Conservation (phyloP, 495 filamentous ascomycete species). For the Hyaloscypha finlandica region DNA sequence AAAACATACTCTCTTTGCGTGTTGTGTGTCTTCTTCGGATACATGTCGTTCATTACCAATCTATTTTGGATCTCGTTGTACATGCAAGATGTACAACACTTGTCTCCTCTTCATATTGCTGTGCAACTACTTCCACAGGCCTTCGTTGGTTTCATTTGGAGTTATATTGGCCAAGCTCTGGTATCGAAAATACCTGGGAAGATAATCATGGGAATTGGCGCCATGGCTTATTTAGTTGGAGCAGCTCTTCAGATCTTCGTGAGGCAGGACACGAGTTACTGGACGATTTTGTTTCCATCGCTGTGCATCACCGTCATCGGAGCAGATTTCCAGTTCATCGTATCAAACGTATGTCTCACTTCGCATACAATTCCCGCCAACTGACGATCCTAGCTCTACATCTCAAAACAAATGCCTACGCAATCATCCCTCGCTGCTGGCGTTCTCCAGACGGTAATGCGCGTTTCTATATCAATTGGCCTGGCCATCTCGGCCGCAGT, state of each 20-base stretch:
- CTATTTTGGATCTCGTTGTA: constrained; percentile 43
- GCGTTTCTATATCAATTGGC: constrained; percentile 40
- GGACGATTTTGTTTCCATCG: constrained; percentile 39
- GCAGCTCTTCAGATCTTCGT: constrained; percentile 40
- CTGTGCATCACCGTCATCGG: constrained; percentile 40
- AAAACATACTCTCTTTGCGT: constrained; percentile 39
- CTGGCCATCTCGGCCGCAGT: constrained; percentile 39
- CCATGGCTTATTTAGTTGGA: constrained; percentile 33
- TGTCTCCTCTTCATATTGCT: constrained; percentile 37
- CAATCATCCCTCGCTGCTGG: constrained; percentile 41
- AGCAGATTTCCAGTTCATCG: constrained; percentile 43
- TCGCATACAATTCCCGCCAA: background rate
- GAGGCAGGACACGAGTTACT: constrained; percentile 37
- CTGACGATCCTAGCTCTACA: constrained; percentile 31
- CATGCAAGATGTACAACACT: constrained; percentile 39
- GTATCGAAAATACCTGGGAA: constrained; percentile 38
- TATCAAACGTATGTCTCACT: constrained; percentile 37
- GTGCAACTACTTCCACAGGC: constrained; percentile 39
- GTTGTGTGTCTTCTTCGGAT: constrained; percentile 34
- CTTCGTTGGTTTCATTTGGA: constrained; percentile 38
- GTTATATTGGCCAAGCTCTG: constrained; percentile 38
- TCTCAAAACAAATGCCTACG: constrained; percentile 27
- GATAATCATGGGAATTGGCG: constrained; percentile 34
- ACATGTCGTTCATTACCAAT: constrained; percentile 43
- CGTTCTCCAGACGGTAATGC: constrained; percentile 39